Evolutionary conservation across 1,139 yeast genomes (phyloP), one percentile per base, ranked within the genome.

Genomic region (Arxiozyma telluris): DNA sequence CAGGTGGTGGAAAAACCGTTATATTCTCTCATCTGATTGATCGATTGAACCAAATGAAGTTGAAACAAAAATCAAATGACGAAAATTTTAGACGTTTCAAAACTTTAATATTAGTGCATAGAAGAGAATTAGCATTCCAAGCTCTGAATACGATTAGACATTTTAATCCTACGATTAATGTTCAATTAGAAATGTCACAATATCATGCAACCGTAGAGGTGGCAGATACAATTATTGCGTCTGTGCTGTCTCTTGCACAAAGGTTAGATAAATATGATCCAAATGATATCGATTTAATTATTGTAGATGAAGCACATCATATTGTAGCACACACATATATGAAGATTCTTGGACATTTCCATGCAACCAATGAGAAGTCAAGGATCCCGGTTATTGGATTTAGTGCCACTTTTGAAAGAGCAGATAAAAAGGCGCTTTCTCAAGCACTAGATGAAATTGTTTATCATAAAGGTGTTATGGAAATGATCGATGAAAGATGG

Each of bases 1-100:
- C 98, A 0, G 98, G 98, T 0, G 94, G 96, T 20, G 98, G 98
- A 1, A 91, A 91, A 63, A 91, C 98, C 0, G 89, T 90, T 20
- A 83, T 91, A 1, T 88, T 91, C 65, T 74, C 93, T 1, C 81
- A 81, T 61, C 64, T 90, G 49, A 77, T 89, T 5, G 76, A 80
- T 0, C 68, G 72, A 44, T 70, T 46, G 23, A 34, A 46, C 17
- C 17, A 46, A 38, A 15, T 46, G n/a, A 41, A 46, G n/a, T 34
- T 34, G 39, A 34, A 34, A 34, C 39, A 34, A 34, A 15, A 34
- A 34, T 8, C 39, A 15, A 34, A 34, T 11, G n/a, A 12, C n/a
- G n/a, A 34, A 34, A 34, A 1, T 12, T 34, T 34, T 12, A 34
- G 39, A 34, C 51, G 50, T n/a, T 59, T 55, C 27, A 57, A 57